phyloP scores from a whole-genome alignment of 2,329 filamentous ascomycete genomes.

The Diaporthe ampelina region DNA sequence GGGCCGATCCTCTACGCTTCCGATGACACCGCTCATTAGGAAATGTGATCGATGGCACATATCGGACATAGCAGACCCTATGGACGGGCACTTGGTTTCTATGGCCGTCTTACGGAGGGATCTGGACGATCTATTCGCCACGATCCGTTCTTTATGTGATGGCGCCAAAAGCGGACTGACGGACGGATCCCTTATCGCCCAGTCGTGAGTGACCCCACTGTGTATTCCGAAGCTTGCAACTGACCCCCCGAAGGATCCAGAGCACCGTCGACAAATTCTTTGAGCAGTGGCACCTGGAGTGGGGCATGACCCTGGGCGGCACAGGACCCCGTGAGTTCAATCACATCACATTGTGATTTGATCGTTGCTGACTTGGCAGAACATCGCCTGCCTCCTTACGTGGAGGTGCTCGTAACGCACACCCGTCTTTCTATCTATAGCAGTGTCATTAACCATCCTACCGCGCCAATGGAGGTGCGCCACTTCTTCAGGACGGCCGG shows the following conservation, averaged over 20 bases:
- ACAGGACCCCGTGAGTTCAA: slow-evolving; percentile 61
- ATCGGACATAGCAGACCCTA: slow-evolving; percentile 72
- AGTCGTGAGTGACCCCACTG: slow-evolving; percentile 56
- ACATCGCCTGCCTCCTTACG: slow-evolving; percentile 75
- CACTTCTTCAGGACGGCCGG: slow-evolving; percentile 81
- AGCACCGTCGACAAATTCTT: slow-evolving; percentile 76
- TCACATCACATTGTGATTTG: no score
- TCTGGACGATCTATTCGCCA: slow-evolving; percentile 69
- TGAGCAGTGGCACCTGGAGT: slow-evolving; percentile 74
- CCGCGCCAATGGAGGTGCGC: slow-evolving; percentile 77
- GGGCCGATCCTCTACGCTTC: slow-evolving; percentile 77
- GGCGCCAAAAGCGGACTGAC: slow-evolving; percentile 63
- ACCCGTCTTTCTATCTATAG: slow-evolving; percentile 82
- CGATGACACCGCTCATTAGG: slow-evolving; percentile 74
- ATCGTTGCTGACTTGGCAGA: slow-evolving; percentile 51
- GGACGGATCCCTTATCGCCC: slow-evolving; percentile 66
- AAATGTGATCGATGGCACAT: slow-evolving; percentile 79
- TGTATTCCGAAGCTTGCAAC: slow-evolving; percentile 13
- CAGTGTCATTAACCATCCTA: slow-evolving; percentile 81
- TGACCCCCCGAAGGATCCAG: slow-evolving; percentile 60
- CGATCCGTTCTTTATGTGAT: slow-evolving; percentile 72
- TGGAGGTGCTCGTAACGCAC: slow-evolving; percentile 81
- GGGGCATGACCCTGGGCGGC: slow-evolving; percentile 69
- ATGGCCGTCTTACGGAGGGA: slow-evolving; percentile 79
- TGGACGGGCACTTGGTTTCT: slow-evolving; percentile 79